Evolutionary conservation across 2,329 filamentous ascomycete species (phyloP), one percentile per base, ranked within the genome.

Genomic region (Tympanopsis confertula): DNA sequence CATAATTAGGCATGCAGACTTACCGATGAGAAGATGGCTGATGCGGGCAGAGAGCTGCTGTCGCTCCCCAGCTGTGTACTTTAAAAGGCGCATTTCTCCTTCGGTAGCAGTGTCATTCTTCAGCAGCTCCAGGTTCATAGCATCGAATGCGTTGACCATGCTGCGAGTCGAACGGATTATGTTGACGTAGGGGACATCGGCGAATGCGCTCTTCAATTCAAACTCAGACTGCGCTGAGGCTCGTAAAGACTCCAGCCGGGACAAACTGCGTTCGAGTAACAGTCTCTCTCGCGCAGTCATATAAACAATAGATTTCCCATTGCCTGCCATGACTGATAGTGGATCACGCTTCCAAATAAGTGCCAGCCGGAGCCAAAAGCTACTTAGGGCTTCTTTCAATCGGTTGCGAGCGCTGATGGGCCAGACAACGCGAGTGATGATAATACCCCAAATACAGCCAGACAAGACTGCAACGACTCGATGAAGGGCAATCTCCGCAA

Each of bases 301-400:
- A 55, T 94, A 96, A 4, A 78, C 74, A 39, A 56, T 52, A 24
- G 69, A 61, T 3, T 66, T 63, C 42, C 61, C 63, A 44, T 74
- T 64, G 41, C 69, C 75, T 35, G 78, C 69, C 1, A 94, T 69
- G 5, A 80, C 75, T 4, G 83, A 81, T 18, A 98, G 65, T 0
- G 91, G 91, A 5, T 93, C 89, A 33, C 88, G 78, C 61, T 89
- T 94, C 91, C 91, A 98, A 45, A 96, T 88, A 22, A 98, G 70
- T 13, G 87, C 86, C 78, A 98, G 88, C 41, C 93, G 85, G 5
- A 98, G 69, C 74, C 91, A 96, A 12, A 98, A 66, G n/a, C 94
- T 68, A 19, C 86, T 85, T 10, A 95, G 69, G 2, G 89, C 89
- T 50, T 94, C 82, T 51, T 91, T 86, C 49, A 96, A 79, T 59